Evolutionary conservation across 352 stramenopile species (phyloP).

Genomic region (Pythium aquatile): DNA sequence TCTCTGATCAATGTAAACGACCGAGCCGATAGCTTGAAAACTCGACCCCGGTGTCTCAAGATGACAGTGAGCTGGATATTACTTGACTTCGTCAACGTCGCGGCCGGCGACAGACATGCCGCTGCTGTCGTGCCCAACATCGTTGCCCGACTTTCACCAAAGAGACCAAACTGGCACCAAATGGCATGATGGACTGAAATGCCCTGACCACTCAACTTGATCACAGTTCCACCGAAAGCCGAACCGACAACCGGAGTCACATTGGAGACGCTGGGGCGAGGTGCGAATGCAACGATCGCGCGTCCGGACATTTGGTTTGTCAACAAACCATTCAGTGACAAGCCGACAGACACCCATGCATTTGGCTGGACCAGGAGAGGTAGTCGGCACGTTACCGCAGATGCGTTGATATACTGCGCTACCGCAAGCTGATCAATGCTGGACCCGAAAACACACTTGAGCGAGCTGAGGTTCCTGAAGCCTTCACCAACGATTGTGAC

Average conservation of each 20-base stretch:
- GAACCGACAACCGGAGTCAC: background rate
- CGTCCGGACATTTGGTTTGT: background rate
- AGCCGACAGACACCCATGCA: conserved; percentile 12
- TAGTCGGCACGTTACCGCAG: conserved; percentile 28
- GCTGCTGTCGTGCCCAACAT: conserved; percentile 9
- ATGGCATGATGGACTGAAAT: conserved; percentile 13
- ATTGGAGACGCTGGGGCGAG: conserved; percentile 1
- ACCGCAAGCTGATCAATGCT: conserved; percentile 24
- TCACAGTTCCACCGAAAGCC: background rate
- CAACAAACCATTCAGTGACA: conserved; percentile 20
- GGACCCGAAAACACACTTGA: conserved; percentile 41
- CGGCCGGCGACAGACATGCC: background rate
- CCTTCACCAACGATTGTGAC: conserved; percentile 35
- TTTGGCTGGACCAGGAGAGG: conserved; percentile 25
- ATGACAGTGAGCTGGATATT: background rate
- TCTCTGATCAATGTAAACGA: conserved; percentile 3
- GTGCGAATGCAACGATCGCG: conserved; percentile 9
- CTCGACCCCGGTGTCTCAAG: background rate
- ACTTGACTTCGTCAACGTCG: background rate
- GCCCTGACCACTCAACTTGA: conserved; percentile 8
- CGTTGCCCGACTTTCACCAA: background rate
- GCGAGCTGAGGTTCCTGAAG: conserved; percentile 30
- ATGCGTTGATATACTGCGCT: conserved; percentile 33
- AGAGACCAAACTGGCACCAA: conserved; percentile 6
- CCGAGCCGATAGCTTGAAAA: background rate